Conservation (phyloP, 495 filamentous ascomycete species). For the Xylaria intraflava region DNA sequence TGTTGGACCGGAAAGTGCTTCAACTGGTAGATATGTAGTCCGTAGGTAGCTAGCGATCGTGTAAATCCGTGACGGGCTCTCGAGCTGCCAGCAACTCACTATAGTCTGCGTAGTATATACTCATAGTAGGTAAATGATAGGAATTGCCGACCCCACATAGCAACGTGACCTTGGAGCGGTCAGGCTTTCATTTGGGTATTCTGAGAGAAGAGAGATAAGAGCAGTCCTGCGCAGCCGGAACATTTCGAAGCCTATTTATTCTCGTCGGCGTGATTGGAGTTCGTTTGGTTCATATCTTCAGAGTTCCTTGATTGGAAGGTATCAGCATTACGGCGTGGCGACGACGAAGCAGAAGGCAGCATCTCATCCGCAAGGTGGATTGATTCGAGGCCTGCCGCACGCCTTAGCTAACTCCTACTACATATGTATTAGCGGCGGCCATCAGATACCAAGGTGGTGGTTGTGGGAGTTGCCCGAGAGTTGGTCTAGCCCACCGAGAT, state of each 20-base stretch:
- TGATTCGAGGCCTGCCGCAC: too few relatives aligned
- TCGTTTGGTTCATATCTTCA: not conserved
- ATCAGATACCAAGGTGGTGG: too few relatives aligned
- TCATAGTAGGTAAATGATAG: too few relatives aligned
- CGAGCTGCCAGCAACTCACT: constrained; percentile 1
- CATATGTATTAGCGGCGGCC: too few relatives aligned
- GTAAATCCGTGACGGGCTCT: not conserved
- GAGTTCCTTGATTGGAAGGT: constrained; percentile 5
- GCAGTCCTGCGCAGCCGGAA: constrained; percentile 1
- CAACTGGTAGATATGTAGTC: not conserved
- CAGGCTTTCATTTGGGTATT: not conserved
- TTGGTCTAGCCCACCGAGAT: not conserved
- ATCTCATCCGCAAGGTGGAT: not conserved
- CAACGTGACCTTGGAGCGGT: constrained; percentile 2
- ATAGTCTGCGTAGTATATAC: not conserved
- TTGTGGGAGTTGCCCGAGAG: not conserved
- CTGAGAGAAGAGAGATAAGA: not conserved
- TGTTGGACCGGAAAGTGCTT: not conserved
- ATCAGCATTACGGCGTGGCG: not conserved
- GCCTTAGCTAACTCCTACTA: too few relatives aligned
- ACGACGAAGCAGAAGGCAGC: constrained; percentile 4
- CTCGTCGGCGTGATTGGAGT: constrained; percentile 3
- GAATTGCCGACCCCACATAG: too few relatives aligned
- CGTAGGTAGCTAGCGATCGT: not conserved
- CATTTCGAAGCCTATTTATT: constrained; percentile 5